phyloP scores from a whole-genome alignment of 2,329 filamentous ascomycete genomes.

The Aspergillus ibericus region DNA sequence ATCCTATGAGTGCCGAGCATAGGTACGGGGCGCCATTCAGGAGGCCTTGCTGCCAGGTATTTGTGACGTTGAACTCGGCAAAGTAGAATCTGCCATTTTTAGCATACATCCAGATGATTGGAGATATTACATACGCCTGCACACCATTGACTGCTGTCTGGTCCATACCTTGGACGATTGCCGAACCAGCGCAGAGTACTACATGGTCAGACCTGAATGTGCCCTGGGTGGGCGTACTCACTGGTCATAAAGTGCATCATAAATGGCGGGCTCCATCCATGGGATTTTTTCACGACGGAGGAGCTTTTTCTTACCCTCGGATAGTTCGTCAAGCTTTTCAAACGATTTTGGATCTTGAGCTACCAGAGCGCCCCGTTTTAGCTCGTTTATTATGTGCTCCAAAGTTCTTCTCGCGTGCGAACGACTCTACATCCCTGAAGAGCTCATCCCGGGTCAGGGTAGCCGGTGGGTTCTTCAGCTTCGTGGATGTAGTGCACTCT shows the following conservation, averaged over 20 bases:
- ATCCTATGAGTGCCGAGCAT: neutral
- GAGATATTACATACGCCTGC: neutral
- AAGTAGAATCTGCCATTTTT: neutral
- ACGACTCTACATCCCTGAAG: conserved; percentile 29
- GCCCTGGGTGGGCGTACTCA: neutral
- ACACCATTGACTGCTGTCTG: neutral
- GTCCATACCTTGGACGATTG: neutral
- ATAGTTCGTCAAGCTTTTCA: conserved; percentile 62
- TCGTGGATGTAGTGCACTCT: neutral
- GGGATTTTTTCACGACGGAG: conserved; percentile 13
- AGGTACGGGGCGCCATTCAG: neutral
- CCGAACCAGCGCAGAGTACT: neutral
- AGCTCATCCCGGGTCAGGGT: conserved; percentile 6
- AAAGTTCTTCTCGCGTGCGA: conserved; percentile 62
- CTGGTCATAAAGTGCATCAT: conserved; percentile 20
- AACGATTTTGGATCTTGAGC: conserved; percentile 68
- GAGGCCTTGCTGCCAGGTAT: neutral
- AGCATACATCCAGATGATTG: neutral
- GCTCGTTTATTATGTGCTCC: conserved; percentile 52
- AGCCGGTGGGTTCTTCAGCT: neutral
- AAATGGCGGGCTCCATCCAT: conserved; percentile 15
- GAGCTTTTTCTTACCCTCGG: conserved; percentile 2
- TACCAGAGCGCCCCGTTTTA: conserved; percentile 62
- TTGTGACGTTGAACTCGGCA: neutral
- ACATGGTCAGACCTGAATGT: neutral